Evolutionary conservation across 1,284 basidiomycete genomes (phyloP).

Genomic region (Fomitiporia mediterranea): DNA sequence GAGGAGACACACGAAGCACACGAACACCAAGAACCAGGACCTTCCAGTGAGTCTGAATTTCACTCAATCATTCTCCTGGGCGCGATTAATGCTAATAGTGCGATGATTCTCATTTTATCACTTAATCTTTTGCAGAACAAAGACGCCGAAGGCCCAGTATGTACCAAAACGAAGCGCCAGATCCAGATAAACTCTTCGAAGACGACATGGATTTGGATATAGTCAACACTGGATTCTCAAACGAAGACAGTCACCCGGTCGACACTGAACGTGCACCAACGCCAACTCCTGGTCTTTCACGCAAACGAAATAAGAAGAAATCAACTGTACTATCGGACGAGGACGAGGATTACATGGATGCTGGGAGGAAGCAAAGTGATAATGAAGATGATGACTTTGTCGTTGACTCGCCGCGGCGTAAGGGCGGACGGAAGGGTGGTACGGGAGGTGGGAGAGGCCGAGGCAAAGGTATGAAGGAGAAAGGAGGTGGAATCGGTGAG

Average conservation of each 20-base stretch:
- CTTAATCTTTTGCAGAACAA: too few relatives aligned
- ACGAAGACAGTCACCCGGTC: not conserved
- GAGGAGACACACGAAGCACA: not conserved
- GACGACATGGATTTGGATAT: conserved; percentile 12
- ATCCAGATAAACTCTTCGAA: conserved; percentile 14
- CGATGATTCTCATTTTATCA: too few relatives aligned
- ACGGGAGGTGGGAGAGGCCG: conserved; percentile 26
- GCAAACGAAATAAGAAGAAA: conserved; percentile 16
- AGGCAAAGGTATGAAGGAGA: conserved; percentile 26
- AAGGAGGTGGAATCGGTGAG: conserved; percentile 28
- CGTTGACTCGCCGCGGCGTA: conserved; percentile 26
- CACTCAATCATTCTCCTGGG: not conserved
- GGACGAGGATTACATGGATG: conserved; percentile 22
- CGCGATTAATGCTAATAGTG: not conserved
- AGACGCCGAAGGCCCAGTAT: not conserved
- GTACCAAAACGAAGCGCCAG: not conserved
- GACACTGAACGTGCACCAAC: not conserved
- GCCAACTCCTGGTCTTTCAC: not conserved
- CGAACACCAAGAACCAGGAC: not conserved
- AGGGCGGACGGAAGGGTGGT: conserved; percentile 26
- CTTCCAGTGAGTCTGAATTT: not conserved
- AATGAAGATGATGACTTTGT: conserved; percentile 35
- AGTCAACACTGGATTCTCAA: conserved; percentile 16
- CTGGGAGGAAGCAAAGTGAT: conserved; percentile 11
- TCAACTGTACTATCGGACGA: conserved; percentile 26